Percentiles rank a stretch among this genome's conserved stretches.
phyloP scores from a whole-genome alignment of 345 rosid species.

The Corchorus olitorius region DNA sequence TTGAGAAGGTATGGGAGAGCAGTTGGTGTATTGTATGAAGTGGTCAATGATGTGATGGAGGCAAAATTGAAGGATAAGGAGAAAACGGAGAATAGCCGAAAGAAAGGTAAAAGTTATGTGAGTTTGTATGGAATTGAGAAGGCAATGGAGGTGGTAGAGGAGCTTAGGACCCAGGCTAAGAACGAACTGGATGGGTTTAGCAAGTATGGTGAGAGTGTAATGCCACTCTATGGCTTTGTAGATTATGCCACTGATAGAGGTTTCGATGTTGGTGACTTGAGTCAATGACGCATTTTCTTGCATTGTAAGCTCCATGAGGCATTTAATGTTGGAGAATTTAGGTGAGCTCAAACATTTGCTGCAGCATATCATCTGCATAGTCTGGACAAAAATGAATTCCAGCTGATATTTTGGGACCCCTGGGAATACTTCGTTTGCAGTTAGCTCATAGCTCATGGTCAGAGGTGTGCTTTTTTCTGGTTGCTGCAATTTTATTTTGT shows the following conservation, averaged over 20 bases:
- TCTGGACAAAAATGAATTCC: neutral
- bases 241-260: conserved; percentile 74
- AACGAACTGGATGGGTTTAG: conserved; percentile 63
- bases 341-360: neutral
- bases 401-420: neutral
- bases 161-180: conserved; percentile 61
- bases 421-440: neutral
- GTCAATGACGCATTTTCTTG: neutral
- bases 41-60: conserved; percentile 66
- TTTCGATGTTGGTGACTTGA: conserved; percentile 40
- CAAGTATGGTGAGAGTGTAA: conserved; percentile 58
- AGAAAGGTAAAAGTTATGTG: conserved; percentile 56
- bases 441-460: neutral
- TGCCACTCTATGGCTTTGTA: conserved; percentile 81
- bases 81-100: conserved; percentile 31
- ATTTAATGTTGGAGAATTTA: neutral
- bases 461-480: neutral
- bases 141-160: conserved; percentile 70
- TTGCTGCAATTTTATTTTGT: neutral
- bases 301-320: neutral
- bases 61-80: conserved; percentile 28
- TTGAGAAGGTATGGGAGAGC: conserved; percentile 86
- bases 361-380: neutral
- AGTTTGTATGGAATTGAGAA: conserved; percentile 57
- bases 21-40: conserved; percentile 83